Evolutionary conservation across 495 filamentous ascomycete genomes (phyloP), one percentile per base, ranked within the genome.

Genomic region (Lophiostoma macrostomum): DNA sequence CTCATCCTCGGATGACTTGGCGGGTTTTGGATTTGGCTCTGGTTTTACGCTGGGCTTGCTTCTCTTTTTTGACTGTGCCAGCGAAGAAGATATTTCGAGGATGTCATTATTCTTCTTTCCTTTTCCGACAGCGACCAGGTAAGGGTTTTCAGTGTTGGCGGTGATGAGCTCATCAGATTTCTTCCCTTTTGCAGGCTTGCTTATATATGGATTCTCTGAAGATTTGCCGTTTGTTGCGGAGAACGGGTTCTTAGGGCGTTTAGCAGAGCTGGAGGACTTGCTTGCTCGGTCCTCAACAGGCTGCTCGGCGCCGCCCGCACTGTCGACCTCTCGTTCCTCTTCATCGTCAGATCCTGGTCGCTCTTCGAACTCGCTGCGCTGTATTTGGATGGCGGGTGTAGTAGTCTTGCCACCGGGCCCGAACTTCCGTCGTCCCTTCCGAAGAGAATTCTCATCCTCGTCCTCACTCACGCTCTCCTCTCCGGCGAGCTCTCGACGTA

Each of bases 401-500:
- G 48, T 16, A 4, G 18, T 14, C 14, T 62, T 65, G 19, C 42
- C n/a, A 11, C 30, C 45, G 5, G 70, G 69, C 20, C 66, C 70
- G 50, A 71, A 73, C 32, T 64, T 69, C 25, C 61, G 60, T 7
- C 72, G 59, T 6, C 72, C 72, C n/a, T 63, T 37, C 27, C 44
- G 24, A 29, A 55, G 16, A 46, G 43, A 23, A 25, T 66, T 58
- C n/a, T 66, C 47, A 38, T 27, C 38, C 24, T 66, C 72, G n/a
- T 76, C 74, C 6, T 67, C 68, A 29, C 75, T 73, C n/a, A 72
- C 72, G 23, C 67, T 64, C 45, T 67, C 68, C 22, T 68, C 65
- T 10, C 62, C 64, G 16, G 50, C 81, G 1, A 96, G 72, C 28
- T 95, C 87, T 53, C 81, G 80, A 31, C 86, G 80, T 22, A 97